Evolutionary conservation across 495 filamentous ascomycete genomes (phyloP).

Genomic region (Saxispiralis lemnorum): DNA sequence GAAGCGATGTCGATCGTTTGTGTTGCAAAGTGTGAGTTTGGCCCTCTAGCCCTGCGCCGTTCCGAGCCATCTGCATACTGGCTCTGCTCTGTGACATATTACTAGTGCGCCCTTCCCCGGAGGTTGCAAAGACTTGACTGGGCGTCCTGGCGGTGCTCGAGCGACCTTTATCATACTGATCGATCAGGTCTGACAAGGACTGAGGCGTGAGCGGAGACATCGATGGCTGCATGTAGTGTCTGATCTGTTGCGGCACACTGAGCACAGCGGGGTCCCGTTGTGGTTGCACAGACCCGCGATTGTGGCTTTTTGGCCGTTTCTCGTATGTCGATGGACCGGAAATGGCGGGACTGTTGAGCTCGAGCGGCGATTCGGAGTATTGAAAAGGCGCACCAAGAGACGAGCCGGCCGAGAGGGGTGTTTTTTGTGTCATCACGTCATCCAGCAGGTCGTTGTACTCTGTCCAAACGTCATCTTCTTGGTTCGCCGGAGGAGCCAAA

Average conservation of each 20-base stretch:
- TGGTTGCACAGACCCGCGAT: not conserved
- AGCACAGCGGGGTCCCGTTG: conserved; percentile 6
- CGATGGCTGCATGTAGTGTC: conserved; percentile 14
- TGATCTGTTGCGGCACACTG: conserved; percentile 14
- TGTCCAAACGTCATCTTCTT: conserved; percentile 82
- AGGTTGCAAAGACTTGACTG: too few species aligned
- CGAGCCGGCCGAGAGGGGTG: conserved; percentile 12
- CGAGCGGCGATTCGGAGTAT: conserved; percentile 10
- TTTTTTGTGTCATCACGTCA: conserved; percentile 36
- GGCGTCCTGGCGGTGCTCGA: conserved; percentile 16
- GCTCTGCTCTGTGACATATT: too few species aligned
- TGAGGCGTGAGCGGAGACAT: conserved; percentile 25
- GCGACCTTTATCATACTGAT: conserved; percentile 33
- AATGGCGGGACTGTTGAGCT: not conserved
- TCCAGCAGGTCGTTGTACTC: conserved; percentile 86
- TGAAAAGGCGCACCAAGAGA: conserved; percentile 18
- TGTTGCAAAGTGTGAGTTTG: too few species aligned
- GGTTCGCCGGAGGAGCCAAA: conserved; percentile 21
- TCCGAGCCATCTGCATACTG: too few species aligned
- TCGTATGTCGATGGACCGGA: too few species aligned
- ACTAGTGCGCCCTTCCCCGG: too few species aligned
- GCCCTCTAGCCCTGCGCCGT: too few species aligned
- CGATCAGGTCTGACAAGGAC: conserved; percentile 36
- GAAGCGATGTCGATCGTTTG: conserved; percentile 13
- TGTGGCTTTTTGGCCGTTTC: too few species aligned